Conservation (phyloP, 352 stramenopile genomes). For the Pythium phragmitis region DNA sequence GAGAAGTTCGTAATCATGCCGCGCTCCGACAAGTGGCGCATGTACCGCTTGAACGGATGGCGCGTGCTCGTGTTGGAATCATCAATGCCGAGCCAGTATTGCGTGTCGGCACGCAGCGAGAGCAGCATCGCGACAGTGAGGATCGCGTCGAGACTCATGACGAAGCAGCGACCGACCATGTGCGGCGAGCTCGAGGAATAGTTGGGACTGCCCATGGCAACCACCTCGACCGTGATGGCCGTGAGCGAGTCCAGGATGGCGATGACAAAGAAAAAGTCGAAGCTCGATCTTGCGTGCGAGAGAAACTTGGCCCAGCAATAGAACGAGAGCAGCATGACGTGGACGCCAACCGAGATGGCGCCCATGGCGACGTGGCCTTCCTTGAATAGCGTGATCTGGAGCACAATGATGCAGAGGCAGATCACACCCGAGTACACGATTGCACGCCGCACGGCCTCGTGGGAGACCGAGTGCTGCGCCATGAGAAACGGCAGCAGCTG, state of each 20-base stretch:
- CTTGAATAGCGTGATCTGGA: slow-evolving; percentile 59
- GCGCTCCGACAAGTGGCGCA: slow-evolving; percentile 72
- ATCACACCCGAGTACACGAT: slow-evolving; percentile 69
- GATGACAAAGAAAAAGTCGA: slow-evolving; percentile 81
- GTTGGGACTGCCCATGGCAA: slow-evolving; percentile 35
- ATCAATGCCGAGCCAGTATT: slow-evolving; percentile 84
- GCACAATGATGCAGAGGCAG: slow-evolving; percentile 54
- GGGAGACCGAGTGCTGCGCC: slow-evolving; percentile 79
- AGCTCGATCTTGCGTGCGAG: slow-evolving; percentile 72
- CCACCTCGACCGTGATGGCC: slow-evolving; percentile 50
- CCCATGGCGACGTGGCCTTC: slow-evolving; percentile 46
- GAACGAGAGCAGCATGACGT: slow-evolving; percentile 58
- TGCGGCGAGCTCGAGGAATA: slow-evolving; percentile 26
- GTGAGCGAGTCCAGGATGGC: slow-evolving; percentile 46
- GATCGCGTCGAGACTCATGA: slow-evolving; percentile 52
- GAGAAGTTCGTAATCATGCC: slow-evolving; percentile 89
- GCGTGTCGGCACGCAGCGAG: slow-evolving; percentile 74
- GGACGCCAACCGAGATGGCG: slow-evolving; percentile 49
- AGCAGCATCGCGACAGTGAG: slow-evolving; percentile 72
- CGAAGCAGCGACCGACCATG: slow-evolving; percentile 50
- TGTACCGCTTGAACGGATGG: slow-evolving; percentile 71
- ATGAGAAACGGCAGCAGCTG: slow-evolving; percentile 85
- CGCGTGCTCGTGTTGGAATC: slow-evolving; percentile 44
- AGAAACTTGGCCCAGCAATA: slow-evolving; percentile 83
- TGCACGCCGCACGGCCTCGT: slow-evolving; percentile 66